A percentile compares a stretch with the other conserved stretches of the same genome.
Evolutionary conservation across 1,284 basidiomycete species (phyloP).

Genomic region (Ustilago trichophora): DNA sequence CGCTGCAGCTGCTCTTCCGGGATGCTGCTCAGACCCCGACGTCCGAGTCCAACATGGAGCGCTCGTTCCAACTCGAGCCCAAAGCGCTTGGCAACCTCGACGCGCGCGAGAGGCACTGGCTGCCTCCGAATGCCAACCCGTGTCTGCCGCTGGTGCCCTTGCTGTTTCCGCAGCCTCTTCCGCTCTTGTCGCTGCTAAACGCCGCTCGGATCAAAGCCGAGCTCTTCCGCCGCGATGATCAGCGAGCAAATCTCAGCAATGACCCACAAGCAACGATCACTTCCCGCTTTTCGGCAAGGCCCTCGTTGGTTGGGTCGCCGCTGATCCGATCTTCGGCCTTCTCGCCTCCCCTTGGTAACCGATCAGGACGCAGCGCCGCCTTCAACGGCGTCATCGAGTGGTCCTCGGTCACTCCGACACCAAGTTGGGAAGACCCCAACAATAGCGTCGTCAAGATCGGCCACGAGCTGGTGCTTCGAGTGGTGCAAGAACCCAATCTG

Average conservation of each 20-base stretch:
- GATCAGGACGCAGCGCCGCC: conserved; percentile 13
- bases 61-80: conserved; percentile 53
- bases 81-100: conserved; percentile 50
- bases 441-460: conserved; percentile 40
- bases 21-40: conserved; percentile 3
- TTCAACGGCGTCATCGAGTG: conserved; percentile 53
- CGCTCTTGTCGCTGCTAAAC: conserved; percentile 51
- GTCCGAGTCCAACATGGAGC: conserved; percentile 26
- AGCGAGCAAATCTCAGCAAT: background rate
- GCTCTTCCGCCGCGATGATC: conserved; percentile 19
- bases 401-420: conserved; percentile 14
- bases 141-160: conserved; percentile 45
- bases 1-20: conserved; percentile 42
- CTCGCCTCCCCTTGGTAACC: conserved; percentile 18
- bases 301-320: conserved; percentile 42
- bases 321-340: conserved; percentile 41
- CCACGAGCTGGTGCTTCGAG: conserved; percentile 47
- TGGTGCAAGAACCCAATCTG: conserved; percentile 37
- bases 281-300: conserved; percentile 20
- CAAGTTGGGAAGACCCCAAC: conserved; percentile 19
- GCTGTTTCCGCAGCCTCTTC: conserved; percentile 54
- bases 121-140: conserved; percentile 17
- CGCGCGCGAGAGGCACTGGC: conserved; percentile 26
- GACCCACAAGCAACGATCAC: conserved; percentile 46
- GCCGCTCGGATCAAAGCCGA: conserved; percentile 21